These are phyloP conservation scores for Sugiyamaella japonica DNA, from an alignment of 1,139 yeast species.

Conservation along the genomic window DNA sequence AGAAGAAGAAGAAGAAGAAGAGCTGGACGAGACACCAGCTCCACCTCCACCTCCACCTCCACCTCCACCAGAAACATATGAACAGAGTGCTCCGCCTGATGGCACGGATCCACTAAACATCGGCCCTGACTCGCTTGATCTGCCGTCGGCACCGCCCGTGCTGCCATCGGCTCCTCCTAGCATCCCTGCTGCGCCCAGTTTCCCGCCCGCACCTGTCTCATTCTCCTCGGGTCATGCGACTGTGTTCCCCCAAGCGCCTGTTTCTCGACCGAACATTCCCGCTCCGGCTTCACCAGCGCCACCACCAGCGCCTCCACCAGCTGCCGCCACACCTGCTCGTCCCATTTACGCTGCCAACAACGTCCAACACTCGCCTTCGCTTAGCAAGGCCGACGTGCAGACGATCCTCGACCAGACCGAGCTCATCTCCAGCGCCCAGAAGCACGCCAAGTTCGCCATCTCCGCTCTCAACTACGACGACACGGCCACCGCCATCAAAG, in stretches of 20 bases:
- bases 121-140: constrained; percentile 3
- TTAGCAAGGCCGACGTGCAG: constrained; percentile 50
- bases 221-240: constrained; percentile 18
- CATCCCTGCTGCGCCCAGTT: constrained; percentile 23
- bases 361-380: constrained; percentile 27
- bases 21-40: constrained; percentile 20
- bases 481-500: constrained; percentile 73
- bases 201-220: constrained; percentile 21
- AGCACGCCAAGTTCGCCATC: constrained; percentile 85
- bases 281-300: no score
- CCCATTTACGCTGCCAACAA: constrained; percentile 14
- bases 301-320: constrained; percentile 21
- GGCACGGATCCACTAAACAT: constrained; percentile 4
- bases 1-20: constrained; percentile 40
- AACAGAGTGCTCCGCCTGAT: constrained; percentile 17
- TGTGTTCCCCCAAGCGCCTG: constrained; percentile 24
- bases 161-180: constrained; percentile 22
- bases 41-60: not conserved
- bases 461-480: constrained; percentile 95
- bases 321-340: constrained; percentile 20
- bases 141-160: constrained; percentile 24
- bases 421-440: constrained; percentile 68
- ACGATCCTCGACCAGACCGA: constrained; percentile 60
- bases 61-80: not conserved
- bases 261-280: constrained; percentile 12